phyloP scores from a whole-genome alignment of 140 eudicot species.

The Anethum foeniculum region DNA sequence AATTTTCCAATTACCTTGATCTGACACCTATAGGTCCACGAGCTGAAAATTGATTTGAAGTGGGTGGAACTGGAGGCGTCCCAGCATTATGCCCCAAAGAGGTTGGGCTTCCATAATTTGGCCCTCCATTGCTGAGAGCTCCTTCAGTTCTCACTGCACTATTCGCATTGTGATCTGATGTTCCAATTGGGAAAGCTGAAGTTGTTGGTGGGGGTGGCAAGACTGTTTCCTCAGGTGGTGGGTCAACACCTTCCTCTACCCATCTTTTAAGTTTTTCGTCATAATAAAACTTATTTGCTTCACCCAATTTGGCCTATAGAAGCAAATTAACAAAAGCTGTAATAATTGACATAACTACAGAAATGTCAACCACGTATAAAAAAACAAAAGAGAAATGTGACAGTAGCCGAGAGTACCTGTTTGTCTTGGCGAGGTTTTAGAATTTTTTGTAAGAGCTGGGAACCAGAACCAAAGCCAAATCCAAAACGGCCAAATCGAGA shows the following conservation, averaged over 20 bases:
- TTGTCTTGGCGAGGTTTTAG: conserved; percentile 71
- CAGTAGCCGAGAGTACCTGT: conserved; percentile 41
- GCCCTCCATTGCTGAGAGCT: conserved; percentile 39
- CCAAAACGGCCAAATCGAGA: conserved; percentile 77
- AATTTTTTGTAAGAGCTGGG: conserved; percentile 62
- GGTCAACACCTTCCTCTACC: conserved; percentile 97
- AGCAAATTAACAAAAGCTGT: conserved; percentile 11
- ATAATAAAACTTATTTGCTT: conserved; percentile 71
- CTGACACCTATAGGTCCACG: conserved; percentile 82
- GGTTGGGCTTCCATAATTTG: conserved; percentile 42
- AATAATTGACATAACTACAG: neutral
- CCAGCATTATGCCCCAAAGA: conserved; percentile 52
- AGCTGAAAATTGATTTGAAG: conserved; percentile 80
- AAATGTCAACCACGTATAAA: neutral
- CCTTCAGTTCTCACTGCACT: conserved; percentile 42
- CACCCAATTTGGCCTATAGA: conserved; percentile 80
- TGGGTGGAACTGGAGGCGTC: conserved; percentile 76
- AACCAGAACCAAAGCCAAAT: conserved; percentile 78
- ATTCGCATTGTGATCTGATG: conserved; percentile 47
- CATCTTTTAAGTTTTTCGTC: conserved; percentile 90
- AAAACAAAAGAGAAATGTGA: neutral
- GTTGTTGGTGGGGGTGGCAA: conserved; percentile 81
- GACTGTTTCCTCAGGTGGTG: conserved; percentile 70
- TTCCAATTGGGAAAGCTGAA: conserved; percentile 52
- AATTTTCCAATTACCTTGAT: conserved; percentile 43